These are phyloP conservation scores for Pisolithus microcarpus DNA, from an alignment of 768 basidiomycete species.

Conservation along the genomic window DNA sequence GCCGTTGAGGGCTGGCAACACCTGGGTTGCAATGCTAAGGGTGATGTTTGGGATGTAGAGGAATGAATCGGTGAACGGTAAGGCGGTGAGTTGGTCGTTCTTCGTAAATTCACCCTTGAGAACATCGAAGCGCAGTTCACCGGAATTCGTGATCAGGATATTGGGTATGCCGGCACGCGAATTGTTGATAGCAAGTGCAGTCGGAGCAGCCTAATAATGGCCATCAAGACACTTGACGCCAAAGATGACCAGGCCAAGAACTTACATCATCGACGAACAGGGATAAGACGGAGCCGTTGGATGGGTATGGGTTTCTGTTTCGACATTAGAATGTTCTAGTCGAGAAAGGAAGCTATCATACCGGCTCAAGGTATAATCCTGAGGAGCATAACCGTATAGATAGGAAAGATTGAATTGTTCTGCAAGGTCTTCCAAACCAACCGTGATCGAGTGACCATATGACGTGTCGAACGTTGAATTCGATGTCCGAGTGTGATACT, in stretches of 20 bases:
- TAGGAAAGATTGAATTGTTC: constrained; percentile 54
- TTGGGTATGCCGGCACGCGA: constrained; percentile 51
- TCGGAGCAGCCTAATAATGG: constrained; percentile 40
- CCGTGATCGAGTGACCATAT: constrained; percentile 45
- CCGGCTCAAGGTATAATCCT: constrained; percentile 63
- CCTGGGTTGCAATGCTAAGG: constrained; percentile 40
- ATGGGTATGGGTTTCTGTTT: constrained; percentile 53
- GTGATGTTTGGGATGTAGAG: constrained; percentile 52
- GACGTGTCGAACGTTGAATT: constrained; percentile 55
- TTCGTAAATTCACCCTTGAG: constrained; percentile 66
- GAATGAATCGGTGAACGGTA: constrained; percentile 63
- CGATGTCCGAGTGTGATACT: constrained; percentile 61
- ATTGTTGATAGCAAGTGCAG: constrained; percentile 56
- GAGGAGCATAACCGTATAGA: constrained; percentile 66
- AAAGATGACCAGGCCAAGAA: not conserved
- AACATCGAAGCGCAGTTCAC: constrained; percentile 58
- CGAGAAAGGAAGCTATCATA: constrained; percentile 21
- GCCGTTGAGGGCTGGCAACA: too few species aligned
- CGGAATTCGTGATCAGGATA: constrained; percentile 60
- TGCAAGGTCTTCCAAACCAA: constrained; percentile 47
- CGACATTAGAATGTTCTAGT: not conserved
- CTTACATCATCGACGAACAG: constrained; percentile 45
- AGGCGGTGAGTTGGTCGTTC: constrained; percentile 73
- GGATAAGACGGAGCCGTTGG: constrained; percentile 52
- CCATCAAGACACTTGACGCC: not conserved